A percentile compares a stretch with the other conserved stretches of the same genome.
phyloP scores from a whole-genome alignment of 2,329 filamentous ascomycete species.

The Neonectria punicea region DNA sequence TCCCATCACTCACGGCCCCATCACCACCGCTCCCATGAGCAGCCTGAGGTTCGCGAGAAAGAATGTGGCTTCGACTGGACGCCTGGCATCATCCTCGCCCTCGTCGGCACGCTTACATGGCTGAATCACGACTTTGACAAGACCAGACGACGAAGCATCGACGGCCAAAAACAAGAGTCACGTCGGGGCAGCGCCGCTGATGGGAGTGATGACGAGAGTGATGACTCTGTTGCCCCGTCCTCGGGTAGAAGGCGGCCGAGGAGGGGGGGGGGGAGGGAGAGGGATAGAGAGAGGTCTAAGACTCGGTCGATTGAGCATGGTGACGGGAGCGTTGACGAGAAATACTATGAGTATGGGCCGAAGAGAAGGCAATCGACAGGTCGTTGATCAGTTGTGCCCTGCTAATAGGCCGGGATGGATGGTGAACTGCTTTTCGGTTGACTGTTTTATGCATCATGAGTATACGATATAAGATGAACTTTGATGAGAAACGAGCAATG shows the following conservation, averaged over 20 bases:
- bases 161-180: conserved; percentile 17
- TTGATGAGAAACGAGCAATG: neutral
- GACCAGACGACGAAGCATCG: conserved; percentile 1
- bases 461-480: neutral
- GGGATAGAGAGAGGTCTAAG: neutral
- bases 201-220: neutral
- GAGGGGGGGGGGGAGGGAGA: neutral
- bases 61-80: conserved; percentile 53
- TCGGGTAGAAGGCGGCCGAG: neutral
- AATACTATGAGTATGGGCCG: conserved; percentile 25
- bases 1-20: conserved; percentile 8
- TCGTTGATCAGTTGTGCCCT: neutral
- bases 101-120: conserved; percentile 48
- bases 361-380: conserved; percentile 6
- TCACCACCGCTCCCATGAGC: conserved; percentile 36
- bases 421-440: neutral
- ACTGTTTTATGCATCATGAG: neutral
- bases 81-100: conserved; percentile 51
- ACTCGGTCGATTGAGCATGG: neutral
- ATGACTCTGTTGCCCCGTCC: neutral
- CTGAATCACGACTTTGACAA: conserved; percentile 52
- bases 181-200: neutral
- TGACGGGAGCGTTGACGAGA: conserved; percentile 6
- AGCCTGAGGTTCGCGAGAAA: conserved; percentile 49
- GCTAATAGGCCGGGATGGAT: too few species aligned